Base-by-base conservation (phyloP, 306 rosid genomes). In the Boehmeria nivea region DNA sequence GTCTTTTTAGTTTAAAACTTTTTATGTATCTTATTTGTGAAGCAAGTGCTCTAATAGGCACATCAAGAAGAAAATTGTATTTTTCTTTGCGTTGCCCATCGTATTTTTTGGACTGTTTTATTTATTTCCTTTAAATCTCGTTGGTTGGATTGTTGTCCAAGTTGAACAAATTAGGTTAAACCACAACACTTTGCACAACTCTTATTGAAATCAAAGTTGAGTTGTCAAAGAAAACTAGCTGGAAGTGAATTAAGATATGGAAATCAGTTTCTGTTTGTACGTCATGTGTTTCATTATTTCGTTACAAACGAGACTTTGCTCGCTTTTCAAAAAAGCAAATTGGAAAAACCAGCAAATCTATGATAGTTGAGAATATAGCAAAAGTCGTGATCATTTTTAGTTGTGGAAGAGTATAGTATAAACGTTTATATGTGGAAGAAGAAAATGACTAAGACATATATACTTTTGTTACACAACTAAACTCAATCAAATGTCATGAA, bases 331-430 rank as follows among this genome's bases (percentile, higher is more conserved):
- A n/a, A 12, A 11, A 55, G 64, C 46, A 22, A 51, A 15, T 23
- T 51, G 5, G 21, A 16, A 19, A 60, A 61, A 45, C 31, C 51
- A 6, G 50, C 51, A 47, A 8, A 52, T 6, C 38, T 53, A 23
- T 34, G 16, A 43, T 17, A 17, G 16, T 6, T 37, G 38, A 24
- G 27, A 65, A 22, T 14, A 34, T 54, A 12, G 54, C 50, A 5
- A 55, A 54, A 31, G 63, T 70, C 65, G 53, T 72, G 65, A 28
- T 55, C n/a, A 44, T 27, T 74, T 66, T n/a, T n/a, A 70, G 76
- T 61, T 49, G 57, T 70, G 60, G 62, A 14, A 54, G 26, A 34
- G 20, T 11, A 37, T 45, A 31, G 8, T 31, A 31, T 57, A 9
- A 0, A 12, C 26, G 18, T 19, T 42, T n/a, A 40, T 13, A 54